A percentile compares a stretch with the other conserved stretches of the same genome.
Evolutionary conservation across 2,329 filamentous ascomycete genomes (phyloP).

Genomic region (Epicoccum nigrum): DNA sequence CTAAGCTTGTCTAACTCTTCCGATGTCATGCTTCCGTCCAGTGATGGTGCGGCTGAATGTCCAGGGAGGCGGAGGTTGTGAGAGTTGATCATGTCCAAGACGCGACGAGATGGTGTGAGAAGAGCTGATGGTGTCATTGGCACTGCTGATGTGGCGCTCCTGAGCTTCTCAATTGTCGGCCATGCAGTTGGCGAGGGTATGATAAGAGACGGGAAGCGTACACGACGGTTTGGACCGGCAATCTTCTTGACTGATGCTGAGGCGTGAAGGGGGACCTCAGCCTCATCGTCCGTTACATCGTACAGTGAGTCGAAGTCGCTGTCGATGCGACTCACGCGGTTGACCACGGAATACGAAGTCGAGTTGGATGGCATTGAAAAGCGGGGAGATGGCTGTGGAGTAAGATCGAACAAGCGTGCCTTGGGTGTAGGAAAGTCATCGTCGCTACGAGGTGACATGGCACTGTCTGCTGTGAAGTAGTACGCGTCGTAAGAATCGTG

Average conservation of each 20-base stretch:
- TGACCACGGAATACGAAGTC: constrained; percentile 58
- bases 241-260: constrained; percentile 58
- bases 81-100: constrained; percentile 71
- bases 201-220: constrained; percentile 62
- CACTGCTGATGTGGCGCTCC: constrained; percentile 62
- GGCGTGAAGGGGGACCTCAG: constrained; percentile 58
- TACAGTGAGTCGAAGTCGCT: constrained; percentile 88
- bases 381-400: constrained; percentile 55
- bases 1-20: constrained; percentile 85
- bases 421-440: constrained; percentile 75
- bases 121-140: constrained; percentile 55
- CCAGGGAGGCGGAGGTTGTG: constrained; percentile 69
- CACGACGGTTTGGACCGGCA: constrained; percentile 45
- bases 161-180: constrained; percentile 62
- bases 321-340: constrained; percentile 69
- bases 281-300: constrained; percentile 80
- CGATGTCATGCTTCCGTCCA: constrained; percentile 86
- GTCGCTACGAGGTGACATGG: constrained; percentile 53
- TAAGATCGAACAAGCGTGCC: constrained; percentile 64
- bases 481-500: constrained; percentile 68
- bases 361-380: constrained; percentile 56
- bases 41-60: constrained; percentile 80
- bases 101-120: constrained; percentile 76
- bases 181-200: constrained; percentile 65
- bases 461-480: constrained; percentile 48